Evolutionary conservation across 1,139 yeast species (phyloP), one percentile per base, ranked within the genome.

Genomic region (Neolecta irregularis): DNA sequence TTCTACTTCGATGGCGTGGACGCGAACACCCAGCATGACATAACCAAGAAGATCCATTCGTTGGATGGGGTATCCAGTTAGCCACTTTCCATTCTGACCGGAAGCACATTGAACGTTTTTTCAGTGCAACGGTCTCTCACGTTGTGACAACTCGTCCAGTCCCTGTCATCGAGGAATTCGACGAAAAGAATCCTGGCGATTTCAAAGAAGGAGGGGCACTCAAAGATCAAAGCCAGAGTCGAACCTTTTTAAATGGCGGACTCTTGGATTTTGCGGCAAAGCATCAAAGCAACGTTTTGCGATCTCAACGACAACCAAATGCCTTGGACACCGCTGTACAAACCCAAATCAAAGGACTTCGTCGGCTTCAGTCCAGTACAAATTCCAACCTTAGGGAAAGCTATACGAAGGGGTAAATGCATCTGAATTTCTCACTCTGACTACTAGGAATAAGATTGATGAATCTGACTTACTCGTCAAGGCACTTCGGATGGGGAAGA

Each of bases 1-100:
- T 77, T 81, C 15, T 88, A 79, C 54, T 81, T 85, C 52, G 95
- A 83, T 54, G 66, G 70, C 24, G 65, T 72, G 40, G 92, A 81
- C 31, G 62, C 34, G 41, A 50, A 26, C 64, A 62, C 45, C 53
- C 60, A 50, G 53, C 65, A 42, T 72, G 72, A 47, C 62, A 69
- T 50, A 64, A 67, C 49, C 57, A 65, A 48, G 9, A 47, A 50
- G 26, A 44, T 61, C 28, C 38, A 38, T 12, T 44, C 46, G 28
- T 47, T 58, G 25, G 64, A 60, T 15, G 49, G 61, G 12, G 46
- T 48, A 38, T 17, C 11, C 19, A 28, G 16, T 19, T 30, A 21
- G 4, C 11, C 8, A 30, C 11, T 22, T 17, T 22, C 20, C n/a
- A 17, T 26, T 24, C 25, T 25, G 12, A 31, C 30, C 22, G 17